Percentiles rank a stretch among this genome's conserved stretches.
phyloP scores from a whole-genome alignment of 1,284 basidiomycete genomes.

The Sporisorium sorghi region DNA sequence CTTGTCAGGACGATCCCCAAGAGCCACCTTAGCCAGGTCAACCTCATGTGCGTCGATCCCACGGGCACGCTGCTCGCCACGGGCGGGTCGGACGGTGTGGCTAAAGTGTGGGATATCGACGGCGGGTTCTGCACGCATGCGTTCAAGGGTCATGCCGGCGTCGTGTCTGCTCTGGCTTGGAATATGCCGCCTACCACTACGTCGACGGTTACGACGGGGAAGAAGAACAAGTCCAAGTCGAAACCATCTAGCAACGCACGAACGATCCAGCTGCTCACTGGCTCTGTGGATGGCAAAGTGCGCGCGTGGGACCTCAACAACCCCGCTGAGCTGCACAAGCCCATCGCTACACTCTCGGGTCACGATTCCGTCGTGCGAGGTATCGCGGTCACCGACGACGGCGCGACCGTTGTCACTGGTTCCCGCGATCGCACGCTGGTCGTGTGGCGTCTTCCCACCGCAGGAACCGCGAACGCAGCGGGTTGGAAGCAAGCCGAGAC shows the following conservation, averaged over 20 bases:
- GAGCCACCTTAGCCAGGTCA: conserved; percentile 91
- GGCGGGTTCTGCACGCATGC: conserved; percentile 92
- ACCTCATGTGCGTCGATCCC: conserved; percentile 82
- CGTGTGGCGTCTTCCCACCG: conserved; percentile 44
- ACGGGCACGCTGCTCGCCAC: conserved; percentile 91
- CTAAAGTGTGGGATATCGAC: conserved; percentile 94
- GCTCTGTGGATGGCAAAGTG: conserved; percentile 74
- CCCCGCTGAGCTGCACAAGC: conserved; percentile 46
- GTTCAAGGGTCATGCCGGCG: conserved; percentile 90
- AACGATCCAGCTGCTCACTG: conserved; percentile 85
- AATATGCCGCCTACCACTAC: conserved; percentile 78
- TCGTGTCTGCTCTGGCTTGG: conserved; percentile 87
- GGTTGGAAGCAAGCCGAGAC: conserved; percentile 61
- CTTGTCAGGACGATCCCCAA: conserved; percentile 80
- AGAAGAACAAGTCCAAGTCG: conserved; percentile 23
- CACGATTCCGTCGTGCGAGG: conserved; percentile 67
- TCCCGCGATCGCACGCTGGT: conserved; percentile 61
- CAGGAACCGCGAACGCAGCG: conserved; percentile 4
- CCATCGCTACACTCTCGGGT: conserved; percentile 46
- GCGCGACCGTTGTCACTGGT: conserved; percentile 52
- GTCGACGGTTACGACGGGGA: not conserved
- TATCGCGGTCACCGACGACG: conserved; percentile 55
- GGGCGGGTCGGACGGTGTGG: conserved; percentile 92
- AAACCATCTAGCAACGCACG: conserved; percentile 2
- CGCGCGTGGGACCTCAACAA: conserved; percentile 66